These are phyloP conservation scores for Apostasia shenzhenica DNA, from an alignment of 106 monocot species.

Conservation along the genomic window DNA sequence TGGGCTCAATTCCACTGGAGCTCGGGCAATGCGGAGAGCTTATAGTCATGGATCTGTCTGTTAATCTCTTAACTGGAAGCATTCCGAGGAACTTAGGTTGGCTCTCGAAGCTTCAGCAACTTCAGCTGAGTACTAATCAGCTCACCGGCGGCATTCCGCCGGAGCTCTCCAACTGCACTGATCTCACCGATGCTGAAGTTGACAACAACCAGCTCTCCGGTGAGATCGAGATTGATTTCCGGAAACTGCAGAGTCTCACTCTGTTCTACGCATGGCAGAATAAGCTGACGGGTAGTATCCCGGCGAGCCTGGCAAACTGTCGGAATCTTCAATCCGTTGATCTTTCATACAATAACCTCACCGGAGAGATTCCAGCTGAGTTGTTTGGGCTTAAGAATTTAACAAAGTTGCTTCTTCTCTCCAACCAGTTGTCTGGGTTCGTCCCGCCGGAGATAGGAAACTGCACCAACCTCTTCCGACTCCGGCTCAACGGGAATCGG, in stretches of 20 bases:
- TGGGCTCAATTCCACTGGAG: slow-evolving; percentile 69
- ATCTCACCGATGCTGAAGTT: slow-evolving; percentile 59
- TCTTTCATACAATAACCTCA: slow-evolving; percentile 81
- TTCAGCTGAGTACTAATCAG: slow-evolving; percentile 77
- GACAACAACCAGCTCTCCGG: slow-evolving; percentile 90
- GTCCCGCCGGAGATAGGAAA: slow-evolving; percentile 77
- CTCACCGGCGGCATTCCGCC: slow-evolving; percentile 56
- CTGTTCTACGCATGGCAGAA: slow-evolving; percentile 95
- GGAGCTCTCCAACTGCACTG: slow-evolving; percentile 58
- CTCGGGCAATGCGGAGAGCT: slow-evolving; percentile 56
- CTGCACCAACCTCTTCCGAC: slow-evolving; percentile 66
- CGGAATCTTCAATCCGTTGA: slow-evolving; percentile 61
- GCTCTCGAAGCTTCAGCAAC: slow-evolving; percentile 50
- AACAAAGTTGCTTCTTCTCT: slow-evolving; percentile 70
- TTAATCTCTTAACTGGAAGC: slow-evolving; percentile 53
- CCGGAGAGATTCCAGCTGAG: slow-evolving; percentile 58
- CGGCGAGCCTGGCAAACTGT: slow-evolving; percentile 51
- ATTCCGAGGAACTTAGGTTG: slow-evolving; percentile 62
- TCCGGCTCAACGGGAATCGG: slow-evolving; percentile 55
- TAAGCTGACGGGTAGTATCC: slow-evolving; percentile 63
- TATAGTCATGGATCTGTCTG: slow-evolving; percentile 59
- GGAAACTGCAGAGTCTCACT: slow-evolving; percentile 38
- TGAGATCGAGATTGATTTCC: slow-evolving; percentile 58
- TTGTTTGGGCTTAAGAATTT: slow-evolving; percentile 70
- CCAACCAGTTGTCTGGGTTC: slow-evolving; percentile 75